Evolutionary conservation across 2,329 filamentous ascomycete species (phyloP).

Genomic region (Fusarium globosum): DNA sequence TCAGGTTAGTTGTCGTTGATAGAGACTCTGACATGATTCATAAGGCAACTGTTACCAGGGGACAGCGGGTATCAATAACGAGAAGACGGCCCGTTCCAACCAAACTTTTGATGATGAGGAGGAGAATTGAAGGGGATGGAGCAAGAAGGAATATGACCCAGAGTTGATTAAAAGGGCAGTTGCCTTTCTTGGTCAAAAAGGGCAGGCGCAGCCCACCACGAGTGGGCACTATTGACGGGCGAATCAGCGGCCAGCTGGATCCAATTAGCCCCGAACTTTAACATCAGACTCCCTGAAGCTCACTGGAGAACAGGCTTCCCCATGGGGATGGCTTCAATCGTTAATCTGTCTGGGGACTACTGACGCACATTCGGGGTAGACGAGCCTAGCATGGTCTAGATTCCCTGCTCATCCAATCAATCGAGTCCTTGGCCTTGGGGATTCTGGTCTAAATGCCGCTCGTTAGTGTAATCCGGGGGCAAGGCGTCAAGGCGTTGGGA

Average conservation of each 20-base stretch:
- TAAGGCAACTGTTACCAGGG: neutral
- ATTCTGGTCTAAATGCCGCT: neutral
- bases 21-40: conserved; percentile 37
- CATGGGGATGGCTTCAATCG: conserved; percentile 31
- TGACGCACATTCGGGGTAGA: neutral
- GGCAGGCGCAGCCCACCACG: conserved; percentile 5
- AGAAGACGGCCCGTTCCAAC: neutral
- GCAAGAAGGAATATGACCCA: neutral
- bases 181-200: conserved; percentile 24
- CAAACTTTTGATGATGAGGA: conserved; percentile 6
- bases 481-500: neutral
- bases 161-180: conserved; percentile 20
- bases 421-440: neutral
- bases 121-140: conserved; percentile 7
- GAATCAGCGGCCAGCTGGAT: conserved; percentile 5
- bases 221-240: neutral
- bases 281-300: neutral
- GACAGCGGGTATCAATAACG: conserved; percentile 6
- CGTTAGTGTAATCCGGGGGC: neutral
- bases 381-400: conserved; percentile 20
- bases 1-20: conserved; percentile 2
- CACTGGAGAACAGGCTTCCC: conserved; percentile 25
- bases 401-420: conserved; percentile 21
- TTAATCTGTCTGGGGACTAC: neutral
- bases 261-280: conserved; percentile 10